A percentile compares a stretch with the other conserved stretches of the same genome.
Evolutionary conservation across 2,329 filamentous ascomycete genomes (phyloP).

Genomic region (Zymoseptoria tritici): DNA sequence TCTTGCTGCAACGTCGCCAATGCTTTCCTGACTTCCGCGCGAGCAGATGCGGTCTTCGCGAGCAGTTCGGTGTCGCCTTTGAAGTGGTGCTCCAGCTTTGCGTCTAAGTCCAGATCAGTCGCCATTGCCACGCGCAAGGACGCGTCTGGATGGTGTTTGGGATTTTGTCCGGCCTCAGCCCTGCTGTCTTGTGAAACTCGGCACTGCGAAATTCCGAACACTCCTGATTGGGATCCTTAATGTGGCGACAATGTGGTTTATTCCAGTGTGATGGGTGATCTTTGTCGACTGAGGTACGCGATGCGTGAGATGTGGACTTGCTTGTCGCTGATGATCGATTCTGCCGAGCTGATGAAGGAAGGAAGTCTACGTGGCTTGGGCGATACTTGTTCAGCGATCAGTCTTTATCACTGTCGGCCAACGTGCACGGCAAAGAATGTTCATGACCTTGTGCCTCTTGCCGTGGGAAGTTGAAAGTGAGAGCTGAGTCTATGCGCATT

Average conservation of each 20-base stretch:
- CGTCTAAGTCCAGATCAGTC: not conserved
- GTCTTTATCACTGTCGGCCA: no score
- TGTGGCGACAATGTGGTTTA: no score
- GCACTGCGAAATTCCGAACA: no score
- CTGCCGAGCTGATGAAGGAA: no score
- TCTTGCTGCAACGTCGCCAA: slow-evolving; percentile 16
- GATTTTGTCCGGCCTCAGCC: not conserved
- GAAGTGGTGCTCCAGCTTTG: slow-evolving; percentile 18
- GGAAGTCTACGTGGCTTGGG: no score
- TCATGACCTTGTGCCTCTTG: not conserved
- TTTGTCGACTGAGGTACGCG: no score
- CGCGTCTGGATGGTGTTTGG: not conserved
- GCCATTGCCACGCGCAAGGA: not conserved
- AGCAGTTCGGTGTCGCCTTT: slow-evolving; percentile 19
- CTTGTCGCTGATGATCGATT: no score
- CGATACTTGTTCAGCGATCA: no score
- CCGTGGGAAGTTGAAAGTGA: not conserved
- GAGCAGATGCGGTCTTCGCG: slow-evolving; percentile 15
- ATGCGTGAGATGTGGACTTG: no score
- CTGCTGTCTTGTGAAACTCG: not conserved
- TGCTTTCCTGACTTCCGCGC: slow-evolving; percentile 16
- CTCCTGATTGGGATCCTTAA: no score
- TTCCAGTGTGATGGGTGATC: no score
- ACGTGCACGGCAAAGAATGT: not conserved
- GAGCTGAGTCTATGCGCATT: not conserved